Evolutionary conservation across 2,329 filamentous ascomycete species (phyloP).

Genomic region (Paracorniculantispora psalliotae): DNA sequence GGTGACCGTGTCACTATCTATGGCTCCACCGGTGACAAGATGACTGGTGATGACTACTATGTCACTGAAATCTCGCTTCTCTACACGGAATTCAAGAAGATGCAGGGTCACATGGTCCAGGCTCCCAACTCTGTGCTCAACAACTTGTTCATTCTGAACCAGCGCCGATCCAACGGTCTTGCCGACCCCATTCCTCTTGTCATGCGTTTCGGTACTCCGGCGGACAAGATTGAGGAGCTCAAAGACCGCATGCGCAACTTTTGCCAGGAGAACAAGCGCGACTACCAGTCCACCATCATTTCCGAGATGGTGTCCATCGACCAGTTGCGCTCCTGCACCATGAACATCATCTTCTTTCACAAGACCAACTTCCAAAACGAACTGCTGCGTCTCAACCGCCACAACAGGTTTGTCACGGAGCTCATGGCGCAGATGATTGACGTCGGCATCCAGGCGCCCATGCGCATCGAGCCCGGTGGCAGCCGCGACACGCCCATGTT

Average conservation of each 20-base stretch:
- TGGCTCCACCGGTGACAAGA: slow-evolving; percentile 74
- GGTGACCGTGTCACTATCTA: slow-evolving; percentile 91
- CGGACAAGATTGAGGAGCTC: slow-evolving; percentile 77
- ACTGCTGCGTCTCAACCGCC: slow-evolving; percentile 77
- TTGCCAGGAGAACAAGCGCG: slow-evolving; percentile 78
- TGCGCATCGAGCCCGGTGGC: slow-evolving; percentile 56
- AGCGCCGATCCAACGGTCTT: slow-evolving; percentile 80
- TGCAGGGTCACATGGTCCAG: slow-evolving; percentile 94
- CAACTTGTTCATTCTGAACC: slow-evolving; percentile 89
- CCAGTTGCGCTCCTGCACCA: slow-evolving; percentile 76
- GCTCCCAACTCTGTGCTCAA: slow-evolving; percentile 93
- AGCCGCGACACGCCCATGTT: slow-evolving; percentile 64
- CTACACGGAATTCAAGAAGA: slow-evolving; percentile 98
- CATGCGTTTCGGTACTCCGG: slow-evolving; percentile 82
- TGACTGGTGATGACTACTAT: slow-evolving; percentile 88
- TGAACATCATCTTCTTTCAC: slow-evolving; percentile 96
- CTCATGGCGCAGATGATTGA: slow-evolving; percentile 82
- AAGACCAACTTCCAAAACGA: slow-evolving; percentile 97
- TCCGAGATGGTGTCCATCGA: slow-evolving; percentile 77
- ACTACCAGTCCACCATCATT: slow-evolving; percentile 80
- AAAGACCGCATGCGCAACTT: slow-evolving; percentile 78
- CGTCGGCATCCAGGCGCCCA: slow-evolving; percentile 77
- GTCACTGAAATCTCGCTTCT: slow-evolving; percentile 90
- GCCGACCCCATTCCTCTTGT: slow-evolving; percentile 80
- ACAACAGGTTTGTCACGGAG: slow-evolving; percentile 92